These are phyloP conservation scores for Rhizopogon rudus DNA, from an alignment of 768 basidiomycete species.

Conservation along the genomic window DNA sequence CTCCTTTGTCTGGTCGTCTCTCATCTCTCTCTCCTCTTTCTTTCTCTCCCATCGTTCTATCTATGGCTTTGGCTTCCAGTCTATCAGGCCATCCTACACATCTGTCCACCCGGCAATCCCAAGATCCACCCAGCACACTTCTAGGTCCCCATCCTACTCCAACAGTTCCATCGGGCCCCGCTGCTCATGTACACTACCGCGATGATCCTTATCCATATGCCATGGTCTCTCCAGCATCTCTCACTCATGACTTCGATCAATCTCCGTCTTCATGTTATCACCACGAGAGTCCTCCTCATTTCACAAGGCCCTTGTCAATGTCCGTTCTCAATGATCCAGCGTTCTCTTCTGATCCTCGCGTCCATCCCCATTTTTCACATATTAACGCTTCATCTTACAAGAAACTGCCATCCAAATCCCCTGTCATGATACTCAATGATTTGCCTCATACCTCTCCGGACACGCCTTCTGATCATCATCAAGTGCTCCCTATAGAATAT, in stretches of 20 bases:
- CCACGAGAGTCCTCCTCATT: conserved; percentile 1
- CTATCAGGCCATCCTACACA: conserved; percentile 4
- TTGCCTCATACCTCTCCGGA: neutral
- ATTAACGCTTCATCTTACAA: conserved; percentile 12
- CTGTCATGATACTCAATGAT: conserved; percentile 15
- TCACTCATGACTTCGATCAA: conserved; percentile 3
- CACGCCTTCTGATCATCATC: neutral
- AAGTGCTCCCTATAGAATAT: neutral
- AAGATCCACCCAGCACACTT: neutral
- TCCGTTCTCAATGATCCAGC: conserved; percentile 47
- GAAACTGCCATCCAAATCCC: conserved; percentile 25
- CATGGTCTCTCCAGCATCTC: conserved; percentile 3
- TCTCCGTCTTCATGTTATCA: conserved; percentile 1
- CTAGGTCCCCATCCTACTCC: neutral
- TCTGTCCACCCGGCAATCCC: neutral
- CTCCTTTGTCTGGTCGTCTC: conserved; percentile 1
- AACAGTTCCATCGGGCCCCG: conserved; percentile 1
- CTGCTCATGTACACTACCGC: neutral
- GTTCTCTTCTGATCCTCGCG: conserved; percentile 51
- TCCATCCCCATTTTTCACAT: conserved; percentile 37
- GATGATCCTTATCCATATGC: neutral
- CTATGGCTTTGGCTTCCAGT: conserved; percentile 11
- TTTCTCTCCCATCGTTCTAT: neutral
- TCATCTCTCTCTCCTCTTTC: neutral
- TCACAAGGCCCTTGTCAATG: conserved; percentile 17